Evolutionary conservation across 169 alveolate species (phyloP).

Genomic region (Plasmodium gonderi): DNA sequence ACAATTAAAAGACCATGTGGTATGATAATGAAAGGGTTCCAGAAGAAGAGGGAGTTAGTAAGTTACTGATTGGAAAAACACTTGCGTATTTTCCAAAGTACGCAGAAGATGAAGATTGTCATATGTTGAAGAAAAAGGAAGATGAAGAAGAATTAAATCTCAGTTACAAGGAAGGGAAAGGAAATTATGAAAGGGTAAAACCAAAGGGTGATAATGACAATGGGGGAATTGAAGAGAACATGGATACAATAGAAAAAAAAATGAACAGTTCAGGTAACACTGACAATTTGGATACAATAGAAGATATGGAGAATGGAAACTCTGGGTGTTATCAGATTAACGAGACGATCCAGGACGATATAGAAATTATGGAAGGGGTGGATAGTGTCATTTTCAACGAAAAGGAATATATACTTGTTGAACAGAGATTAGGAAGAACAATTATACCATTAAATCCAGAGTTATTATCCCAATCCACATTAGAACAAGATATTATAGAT

Average conservation of each 20-base stretch:
- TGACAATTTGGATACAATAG: background rate
- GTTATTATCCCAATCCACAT: conserved; percentile 40
- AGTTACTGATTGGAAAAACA: conserved; percentile 45
- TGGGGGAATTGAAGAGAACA: background rate
- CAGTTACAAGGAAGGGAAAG: too few species aligned
- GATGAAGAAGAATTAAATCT: background rate
- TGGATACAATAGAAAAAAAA: background rate
- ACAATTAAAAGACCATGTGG: conserved; percentile 38
- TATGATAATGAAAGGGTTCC: conserved; percentile 55
- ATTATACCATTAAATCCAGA: conserved; percentile 62
- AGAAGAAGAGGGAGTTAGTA: conserved; percentile 72
- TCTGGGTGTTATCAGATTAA: background rate
- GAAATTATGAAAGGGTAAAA: background rate
- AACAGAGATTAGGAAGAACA: conserved; percentile 60
- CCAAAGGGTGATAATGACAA: background rate
- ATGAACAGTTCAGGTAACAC: background rate
- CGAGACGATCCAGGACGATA: background rate
- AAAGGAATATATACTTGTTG: conserved; percentile 36
- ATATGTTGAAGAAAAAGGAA: background rate
- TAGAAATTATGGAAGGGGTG: background rate
- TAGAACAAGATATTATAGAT: conserved; percentile 54
- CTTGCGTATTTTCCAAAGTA: conserved; percentile 59
- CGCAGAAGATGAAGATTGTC: background rate
- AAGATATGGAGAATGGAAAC: background rate
- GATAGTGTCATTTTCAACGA: conserved; percentile 1